Base-by-base conservation (phyloP, 768 basidiomycete genomes). In the Solioccasus polychromus region DNA sequence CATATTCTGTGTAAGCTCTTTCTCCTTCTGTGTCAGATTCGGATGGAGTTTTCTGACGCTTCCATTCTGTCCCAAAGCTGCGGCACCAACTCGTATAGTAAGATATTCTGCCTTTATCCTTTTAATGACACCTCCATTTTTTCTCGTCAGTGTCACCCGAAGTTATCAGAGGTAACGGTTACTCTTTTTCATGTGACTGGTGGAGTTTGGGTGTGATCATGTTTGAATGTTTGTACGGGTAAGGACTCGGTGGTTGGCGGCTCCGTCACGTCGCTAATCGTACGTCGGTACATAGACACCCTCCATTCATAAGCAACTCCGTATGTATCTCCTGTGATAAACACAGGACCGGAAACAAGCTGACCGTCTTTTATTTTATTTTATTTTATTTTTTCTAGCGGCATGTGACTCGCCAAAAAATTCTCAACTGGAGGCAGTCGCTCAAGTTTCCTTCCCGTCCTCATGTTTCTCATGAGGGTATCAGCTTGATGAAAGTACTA, bases 201-300 rank as follows among this genome's bases (percentile, higher is more conserved):
- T 99, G 95, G 95, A 92, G 88, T 69, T 78, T 97, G 36, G 94
- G 93, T 11, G 88, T 96, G 44, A 97, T 99, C 64, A 89, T 92
- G 83, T 97, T 86, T 60, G 93, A 97, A 67, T 92, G 90, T 63
- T 73, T 96, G 64, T 94, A 92, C 59, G 90, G 88, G 87, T 90
- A 64, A 53, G 82, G 73, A 39, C 48, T 62, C 53, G 44, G 57
- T 55, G 17, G 42, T 52, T 64, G 44, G 50, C 47, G 60, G 54
- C 31, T 60, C 62, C 58, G 57, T 52, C 45, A 44, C 45, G 43
- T 51, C 50, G 52, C 49, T 60, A 60, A 65, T 31, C 55, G 34
- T 58, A 35, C 35, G 42, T 38, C 47, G 52, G 41, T 39, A 41
- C 26, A 37, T 39, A 94, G 92, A 32, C 95, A 88, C 68, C 94